These are phyloP conservation scores for Gentiana dahurica DNA, from an alignment of 257 asterid genomes.

Conservation along the genomic window DNA sequence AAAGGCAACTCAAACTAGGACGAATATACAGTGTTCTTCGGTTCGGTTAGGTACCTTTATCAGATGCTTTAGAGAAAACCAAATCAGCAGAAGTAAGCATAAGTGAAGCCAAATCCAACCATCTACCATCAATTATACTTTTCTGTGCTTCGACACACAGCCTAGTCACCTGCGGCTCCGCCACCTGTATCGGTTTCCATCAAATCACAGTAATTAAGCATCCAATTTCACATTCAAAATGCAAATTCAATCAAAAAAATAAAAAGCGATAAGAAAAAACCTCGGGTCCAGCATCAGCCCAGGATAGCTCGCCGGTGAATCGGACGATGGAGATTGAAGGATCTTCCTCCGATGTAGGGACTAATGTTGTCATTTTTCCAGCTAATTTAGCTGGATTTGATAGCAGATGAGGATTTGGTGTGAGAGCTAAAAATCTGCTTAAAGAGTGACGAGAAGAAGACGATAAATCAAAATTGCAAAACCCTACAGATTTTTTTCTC, in stretches of 20 bases:
- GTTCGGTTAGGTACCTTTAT: slow-evolving; percentile 44
- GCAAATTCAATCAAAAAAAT: neutral
- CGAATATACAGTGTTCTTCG: neutral
- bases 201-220: neutral
- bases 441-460: neutral
- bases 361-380: slow-evolving; percentile 62
- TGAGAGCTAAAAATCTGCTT: no score
- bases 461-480: slow-evolving; percentile 16
- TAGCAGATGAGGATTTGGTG: no score
- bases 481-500: no score
- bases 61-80: slow-evolving; percentile 75
- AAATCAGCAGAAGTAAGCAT: slow-evolving; percentile 86
- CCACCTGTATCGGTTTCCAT: slow-evolving; percentile 39
- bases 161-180: slow-evolving; percentile 74
- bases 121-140: slow-evolving; percentile 48
- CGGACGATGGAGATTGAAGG: slow-evolving; percentile 73
- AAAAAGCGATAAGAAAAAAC: slow-evolving; percentile 11
- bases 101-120: slow-evolving; percentile 81
- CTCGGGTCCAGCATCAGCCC: slow-evolving; percentile 94
- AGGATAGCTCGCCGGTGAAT: slow-evolving; percentile 69
- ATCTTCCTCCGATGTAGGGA: slow-evolving; percentile 90
- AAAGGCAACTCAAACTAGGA: no score
- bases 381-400: no score
- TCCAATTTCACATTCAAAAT: neutral
- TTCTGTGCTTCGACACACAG: slow-evolving; percentile 74